Evolutionary conservation across 148 eudicot species (phyloP).

Genomic region (Fagopyrum homotropicum): DNA sequence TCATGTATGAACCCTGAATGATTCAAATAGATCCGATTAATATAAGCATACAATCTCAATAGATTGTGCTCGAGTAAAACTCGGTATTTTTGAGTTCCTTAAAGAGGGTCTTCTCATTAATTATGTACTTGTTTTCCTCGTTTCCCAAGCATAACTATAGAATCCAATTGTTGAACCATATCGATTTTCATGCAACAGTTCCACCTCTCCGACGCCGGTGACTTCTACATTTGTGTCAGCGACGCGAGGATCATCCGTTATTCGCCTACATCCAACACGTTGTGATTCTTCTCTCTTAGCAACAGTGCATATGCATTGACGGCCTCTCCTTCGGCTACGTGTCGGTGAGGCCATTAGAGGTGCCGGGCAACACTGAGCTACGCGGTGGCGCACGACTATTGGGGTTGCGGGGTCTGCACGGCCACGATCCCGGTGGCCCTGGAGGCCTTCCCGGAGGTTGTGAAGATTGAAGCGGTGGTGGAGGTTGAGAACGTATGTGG

Average conservation of each 20-base stretch:
- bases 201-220: conserved; percentile 44
- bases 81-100: neutral
- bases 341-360: conserved; percentile 25
- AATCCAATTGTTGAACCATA: conserved; percentile 13
- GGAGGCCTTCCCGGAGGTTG: conserved; percentile 30
- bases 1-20: too few species aligned
- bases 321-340: conserved; percentile 46
- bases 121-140: neutral
- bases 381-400: conserved; percentile 31
- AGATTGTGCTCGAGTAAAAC: too few species aligned
- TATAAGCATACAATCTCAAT: too few species aligned
- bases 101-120: neutral
- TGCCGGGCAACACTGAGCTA: conserved; percentile 44
- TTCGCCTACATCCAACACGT: conserved; percentile 27
- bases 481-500: conserved; percentile 43
- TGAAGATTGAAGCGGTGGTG: conserved; percentile 52
- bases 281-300: conserved; percentile 61
- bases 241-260: conserved; percentile 41
- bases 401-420: conserved; percentile 49
- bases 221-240: conserved; percentile 47
- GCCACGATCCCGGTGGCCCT: conserved; percentile 32
- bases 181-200: conserved; percentile 43
- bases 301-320: conserved; percentile 42
- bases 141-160: neutral
- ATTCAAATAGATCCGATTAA: too few species aligned